These are phyloP conservation scores for Populus tremula DNA, from an alignment of 345 rosid genomes.

Conservation along the genomic window DNA sequence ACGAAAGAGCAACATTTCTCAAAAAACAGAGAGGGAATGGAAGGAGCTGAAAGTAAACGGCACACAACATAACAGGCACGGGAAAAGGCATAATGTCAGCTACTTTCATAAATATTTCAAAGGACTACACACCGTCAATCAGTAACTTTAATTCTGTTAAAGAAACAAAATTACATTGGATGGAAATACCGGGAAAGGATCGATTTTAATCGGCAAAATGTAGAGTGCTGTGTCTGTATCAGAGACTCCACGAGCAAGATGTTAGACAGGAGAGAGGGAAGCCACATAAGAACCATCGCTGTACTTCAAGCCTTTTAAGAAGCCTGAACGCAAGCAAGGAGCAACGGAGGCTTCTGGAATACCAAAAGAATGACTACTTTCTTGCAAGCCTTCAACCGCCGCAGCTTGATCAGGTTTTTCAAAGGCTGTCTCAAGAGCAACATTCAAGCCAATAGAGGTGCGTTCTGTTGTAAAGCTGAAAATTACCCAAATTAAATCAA, in stretches of 20 bases:
- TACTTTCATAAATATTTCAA: neutral
- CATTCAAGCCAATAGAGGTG: constrained; percentile 68
- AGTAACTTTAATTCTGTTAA: neutral
- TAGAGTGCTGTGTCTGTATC: neutral
- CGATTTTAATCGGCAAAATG: neutral
- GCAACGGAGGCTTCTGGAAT: constrained; percentile 45
- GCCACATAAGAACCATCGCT: constrained; percentile 53
- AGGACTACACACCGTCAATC: neutral
- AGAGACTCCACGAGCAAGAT: neutral
- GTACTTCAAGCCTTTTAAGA: constrained; percentile 68
- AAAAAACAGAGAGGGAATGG: too few species aligned
- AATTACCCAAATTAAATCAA: constrained; percentile 4
- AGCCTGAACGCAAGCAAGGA: constrained; percentile 53
- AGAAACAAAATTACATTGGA: neutral
- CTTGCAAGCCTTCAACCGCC: constrained; percentile 22
- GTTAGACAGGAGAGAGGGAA: constrained; percentile 54
- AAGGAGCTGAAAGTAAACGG: too few species aligned
- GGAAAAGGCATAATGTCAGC: too few species aligned
- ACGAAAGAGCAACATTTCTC: too few species aligned
- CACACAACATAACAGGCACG: too few species aligned
- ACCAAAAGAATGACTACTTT: constrained; percentile 29
- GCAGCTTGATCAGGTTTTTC: constrained; percentile 32
- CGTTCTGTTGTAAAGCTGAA: constrained; percentile 73
- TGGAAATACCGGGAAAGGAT: neutral
- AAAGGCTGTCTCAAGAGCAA: constrained; percentile 41